Evolutionary conservation across 345 rosid species (phyloP), one percentile per base, ranked within the genome.

Genomic region (Abelmoschus esculentus): DNA sequence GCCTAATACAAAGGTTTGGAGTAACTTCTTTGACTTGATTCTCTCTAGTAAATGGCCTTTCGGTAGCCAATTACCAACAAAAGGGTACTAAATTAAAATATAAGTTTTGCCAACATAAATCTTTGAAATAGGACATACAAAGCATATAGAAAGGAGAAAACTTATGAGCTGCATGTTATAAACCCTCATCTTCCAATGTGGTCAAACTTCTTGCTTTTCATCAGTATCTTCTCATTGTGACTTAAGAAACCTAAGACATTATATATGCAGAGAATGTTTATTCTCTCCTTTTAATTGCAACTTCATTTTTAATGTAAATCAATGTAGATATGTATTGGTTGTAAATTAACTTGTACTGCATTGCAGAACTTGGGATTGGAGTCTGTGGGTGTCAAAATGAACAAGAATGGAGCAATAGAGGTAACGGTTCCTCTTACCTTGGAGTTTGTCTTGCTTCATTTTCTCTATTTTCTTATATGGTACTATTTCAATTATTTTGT

Each of bases 291-390:
- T 22, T 4, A 47, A 31, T 4, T 54, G 44, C 36, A 38, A 52
- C 42, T 26, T 66, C 40, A 0, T 17, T 64, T 52, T 72, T 13
- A 13, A 40, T 17, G 3, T 55, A 7, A 72, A 8, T 49, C 26
- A 46, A 28, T 34, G 13, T 57, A 29, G 32, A 19, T 46, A 56
- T 19, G 52, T 13, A 66, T 29, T 74, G 53, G 44, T 72, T 26
- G 65, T 55, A 77, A 81, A 62, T 60, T 63, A 60, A 28, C 61
- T 71, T 52, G 22, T 62, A 66, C 50, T 80, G 56, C 56, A 70
- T 74, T 80, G 83, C 93, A 93, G 98, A 89, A 88, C 75, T 80
- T 93, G 78, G 98, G 98, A 8, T 80, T 93, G 86, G 97, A 93
- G 77, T 60, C 77, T 17, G 83, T 81, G 66, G 97, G 97, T 17